Conservation (phyloP, 176 grass and related monocot species). For the Leersia perrieri region DNA sequence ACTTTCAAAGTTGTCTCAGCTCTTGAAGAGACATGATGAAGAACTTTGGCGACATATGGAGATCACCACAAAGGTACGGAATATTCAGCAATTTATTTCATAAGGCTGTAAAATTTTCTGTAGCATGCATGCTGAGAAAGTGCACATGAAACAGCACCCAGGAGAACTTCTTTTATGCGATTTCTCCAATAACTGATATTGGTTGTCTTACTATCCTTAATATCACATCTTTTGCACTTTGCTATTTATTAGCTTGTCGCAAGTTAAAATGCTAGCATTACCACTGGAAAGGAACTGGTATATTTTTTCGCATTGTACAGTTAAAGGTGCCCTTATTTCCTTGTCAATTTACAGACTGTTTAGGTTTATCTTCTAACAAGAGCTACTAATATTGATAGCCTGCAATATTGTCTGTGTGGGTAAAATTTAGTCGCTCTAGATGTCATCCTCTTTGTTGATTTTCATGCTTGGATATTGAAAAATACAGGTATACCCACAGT, state of each 20-base stretch:
- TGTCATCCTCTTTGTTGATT: neutral
- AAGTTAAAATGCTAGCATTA: neutral
- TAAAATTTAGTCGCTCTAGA: neutral
- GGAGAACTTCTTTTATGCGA: constrained; percentile 7
- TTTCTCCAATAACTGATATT: neutral
- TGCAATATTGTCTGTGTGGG: neutral
- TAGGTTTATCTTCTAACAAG: neutral
- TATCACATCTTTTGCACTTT: neutral
- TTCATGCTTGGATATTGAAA: constrained; percentile 12
- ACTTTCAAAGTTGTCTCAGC: constrained; percentile 69
- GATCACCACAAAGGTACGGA: constrained; percentile 55
- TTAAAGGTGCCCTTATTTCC: neutral
- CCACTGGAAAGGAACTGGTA: neutral
- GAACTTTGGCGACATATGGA: constrained; percentile 96
- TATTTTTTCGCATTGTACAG: neutral
- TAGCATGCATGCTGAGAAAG: neutral
- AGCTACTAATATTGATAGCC: neutral
- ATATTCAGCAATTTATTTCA: neutral
- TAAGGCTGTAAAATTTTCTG: neutral
- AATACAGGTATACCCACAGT: constrained; percentile 80
- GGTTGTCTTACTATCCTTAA: neutral
- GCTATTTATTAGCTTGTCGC: neutral
- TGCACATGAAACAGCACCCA: neutral
- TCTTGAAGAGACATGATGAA: constrained; percentile 89
- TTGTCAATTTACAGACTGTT: neutral